A percentile compares a stretch with the other conserved stretches of the same genome.
Evolutionary conservation across 495 filamentous ascomycete genomes (phyloP).

Genomic region (Aspergillus biplanus): DNA sequence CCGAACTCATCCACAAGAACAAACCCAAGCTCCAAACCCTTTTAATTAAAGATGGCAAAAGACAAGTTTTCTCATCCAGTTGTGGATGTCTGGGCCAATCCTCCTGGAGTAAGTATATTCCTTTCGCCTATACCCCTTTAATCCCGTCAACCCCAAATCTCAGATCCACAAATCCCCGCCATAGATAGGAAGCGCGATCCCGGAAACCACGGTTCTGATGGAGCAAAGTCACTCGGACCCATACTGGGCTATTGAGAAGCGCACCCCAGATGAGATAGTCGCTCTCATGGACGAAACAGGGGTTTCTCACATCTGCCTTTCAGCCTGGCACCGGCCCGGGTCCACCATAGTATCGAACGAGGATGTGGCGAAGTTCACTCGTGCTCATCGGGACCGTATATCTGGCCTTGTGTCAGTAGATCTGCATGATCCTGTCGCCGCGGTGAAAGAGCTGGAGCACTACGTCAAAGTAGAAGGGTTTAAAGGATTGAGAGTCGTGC

Average conservation of each 20-base stretch:
- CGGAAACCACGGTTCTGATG: not conserved
- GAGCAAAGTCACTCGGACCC: not conserved
- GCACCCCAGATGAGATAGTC: slow-evolving; percentile 9
- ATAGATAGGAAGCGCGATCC: not conserved
- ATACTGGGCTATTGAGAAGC: not conserved
- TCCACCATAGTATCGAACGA: slow-evolving; percentile 10
- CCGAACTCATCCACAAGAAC: too few relatives aligned
- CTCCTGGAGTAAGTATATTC: too few relatives aligned
- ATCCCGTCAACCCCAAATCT: too few relatives aligned
- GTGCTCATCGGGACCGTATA: slow-evolving; percentile 10
- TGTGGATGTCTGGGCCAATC: too few relatives aligned
- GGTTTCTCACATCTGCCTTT: slow-evolving; percentile 14
- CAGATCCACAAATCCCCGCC: too few relatives aligned
- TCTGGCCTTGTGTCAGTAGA: slow-evolving; percentile 6
- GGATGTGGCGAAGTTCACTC: slow-evolving; percentile 15
- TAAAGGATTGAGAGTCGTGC: slow-evolving; percentile 5
- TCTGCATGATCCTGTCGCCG: slow-evolving; percentile 6
- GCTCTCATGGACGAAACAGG: slow-evolving; percentile 6
- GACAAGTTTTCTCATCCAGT: too few relatives aligned
- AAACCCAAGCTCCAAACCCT: too few relatives aligned
- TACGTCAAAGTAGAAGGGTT: slow-evolving; percentile 11
- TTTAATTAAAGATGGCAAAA: too few relatives aligned
- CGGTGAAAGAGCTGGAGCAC: slow-evolving; percentile 11
- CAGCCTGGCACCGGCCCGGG: slow-evolving; percentile 13
- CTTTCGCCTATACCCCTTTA: too few relatives aligned